phyloP scores from a whole-genome alignment of 2,329 filamentous ascomycete species.

The Epichloe typhina region DNA sequence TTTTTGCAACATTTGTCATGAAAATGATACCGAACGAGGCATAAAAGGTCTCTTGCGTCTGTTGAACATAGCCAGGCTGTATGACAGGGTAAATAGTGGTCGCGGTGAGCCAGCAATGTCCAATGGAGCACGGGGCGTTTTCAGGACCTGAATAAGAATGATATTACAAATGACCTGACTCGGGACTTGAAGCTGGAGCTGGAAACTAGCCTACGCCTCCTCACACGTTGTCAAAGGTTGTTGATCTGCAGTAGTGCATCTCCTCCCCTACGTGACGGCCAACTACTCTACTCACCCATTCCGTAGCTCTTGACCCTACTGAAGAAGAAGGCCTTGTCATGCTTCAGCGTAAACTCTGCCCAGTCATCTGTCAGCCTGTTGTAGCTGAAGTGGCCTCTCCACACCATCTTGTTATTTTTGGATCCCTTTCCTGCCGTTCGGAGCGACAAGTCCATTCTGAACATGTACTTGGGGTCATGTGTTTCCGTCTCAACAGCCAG shows the following conservation, averaged over 20 bases:
- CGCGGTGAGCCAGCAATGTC: too few relatives aligned
- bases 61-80: too few relatives aligned
- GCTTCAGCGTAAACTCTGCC: constrained; percentile 59
- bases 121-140: too few relatives aligned
- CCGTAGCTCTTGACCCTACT: constrained; percentile 54
- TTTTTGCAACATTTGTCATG: not conserved
- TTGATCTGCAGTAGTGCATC: not conserved
- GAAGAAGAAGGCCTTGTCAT: constrained; percentile 54
- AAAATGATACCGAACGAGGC: too few relatives aligned
- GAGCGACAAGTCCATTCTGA: constrained; percentile 66
- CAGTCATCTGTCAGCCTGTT: constrained; percentile 84
- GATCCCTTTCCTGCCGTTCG: constrained; percentile 48
- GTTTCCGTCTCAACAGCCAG: constrained; percentile 81
- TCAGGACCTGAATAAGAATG: too few relatives aligned
- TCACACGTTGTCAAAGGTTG: too few relatives aligned
- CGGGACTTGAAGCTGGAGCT: too few relatives aligned
- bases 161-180: too few relatives aligned
- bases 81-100: too few relatives aligned
- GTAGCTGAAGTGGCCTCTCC: constrained; percentile 86
- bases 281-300: constrained; percentile 21
- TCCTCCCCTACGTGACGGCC: not conserved
- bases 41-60: too few relatives aligned
- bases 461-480: constrained; percentile 63
- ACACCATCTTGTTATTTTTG: constrained; percentile 75
- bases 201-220: too few relatives aligned